Evolutionary conservation across 768 basidiomycete species (phyloP).

Genomic region (Amanita rimosa): DNA sequence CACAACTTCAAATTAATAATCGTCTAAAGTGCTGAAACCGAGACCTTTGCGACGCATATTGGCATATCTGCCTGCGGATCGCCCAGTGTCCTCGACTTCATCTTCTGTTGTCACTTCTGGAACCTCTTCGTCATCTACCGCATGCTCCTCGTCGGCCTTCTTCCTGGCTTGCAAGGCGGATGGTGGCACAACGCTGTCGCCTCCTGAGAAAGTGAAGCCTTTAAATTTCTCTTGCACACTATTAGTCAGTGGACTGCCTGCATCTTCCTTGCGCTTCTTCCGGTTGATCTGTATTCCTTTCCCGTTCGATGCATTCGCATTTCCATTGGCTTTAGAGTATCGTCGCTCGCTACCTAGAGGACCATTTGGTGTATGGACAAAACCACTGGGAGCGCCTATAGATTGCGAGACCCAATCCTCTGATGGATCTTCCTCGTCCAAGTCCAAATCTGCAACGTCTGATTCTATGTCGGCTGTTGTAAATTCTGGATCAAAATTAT

Average conservation of each 20-base stretch:
- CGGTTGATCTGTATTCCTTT: slow-evolving; percentile 45
- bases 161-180: slow-evolving; percentile 24
- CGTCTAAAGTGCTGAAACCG: slow-evolving; percentile 27
- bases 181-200: slow-evolving; percentile 48
- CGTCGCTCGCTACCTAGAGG: slow-evolving; percentile 55
- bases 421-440: slow-evolving; percentile 56
- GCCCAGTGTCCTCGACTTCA: slow-evolving; percentile 57
- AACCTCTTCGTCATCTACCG: slow-evolving; percentile 40
- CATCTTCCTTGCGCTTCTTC: slow-evolving; percentile 31
- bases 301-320: not conserved
- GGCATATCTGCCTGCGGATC: slow-evolving; percentile 63
- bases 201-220: slow-evolving; percentile 84
- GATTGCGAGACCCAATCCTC: slow-evolving; percentile 55
- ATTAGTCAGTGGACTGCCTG: slow-evolving; percentile 69
- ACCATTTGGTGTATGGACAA: slow-evolving; percentile 59
- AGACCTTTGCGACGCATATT: slow-evolving; percentile 37
- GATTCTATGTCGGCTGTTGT: slow-evolving; percentile 83
- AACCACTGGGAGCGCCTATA: slow-evolving; percentile 21
- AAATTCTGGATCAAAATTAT: slow-evolving; percentile 98
- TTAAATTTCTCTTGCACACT: slow-evolving; percentile 95
- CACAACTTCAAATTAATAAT: not conserved
- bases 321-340: slow-evolving; percentile 5
- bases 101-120: slow-evolving; percentile 56
- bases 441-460: slow-evolving; percentile 41
- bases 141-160: slow-evolving; percentile 44